A percentile compares a stretch with the other conserved stretches of the same genome.
phyloP scores from a whole-genome alignment of 768 basidiomycete species.

The Candolleomyces efflorescens region DNA sequence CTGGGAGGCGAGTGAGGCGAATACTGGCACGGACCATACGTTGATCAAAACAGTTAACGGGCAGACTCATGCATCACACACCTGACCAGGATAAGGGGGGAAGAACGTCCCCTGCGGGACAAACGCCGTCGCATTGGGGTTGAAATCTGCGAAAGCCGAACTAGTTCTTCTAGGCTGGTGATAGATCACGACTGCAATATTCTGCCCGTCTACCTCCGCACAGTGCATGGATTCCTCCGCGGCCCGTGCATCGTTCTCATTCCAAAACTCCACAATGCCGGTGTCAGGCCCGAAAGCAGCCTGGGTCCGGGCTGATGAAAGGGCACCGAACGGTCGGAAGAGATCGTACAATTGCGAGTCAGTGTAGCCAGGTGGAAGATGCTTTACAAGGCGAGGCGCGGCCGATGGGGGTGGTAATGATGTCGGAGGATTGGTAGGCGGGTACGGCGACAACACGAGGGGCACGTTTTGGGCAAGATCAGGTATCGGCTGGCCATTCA shows the following conservation, averaged over 20 bases:
- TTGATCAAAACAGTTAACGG: slow-evolving; percentile 3
- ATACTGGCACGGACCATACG: slow-evolving; percentile 36
- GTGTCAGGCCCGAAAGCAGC: slow-evolving; percentile 75
- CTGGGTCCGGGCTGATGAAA: slow-evolving; percentile 72
- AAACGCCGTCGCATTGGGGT: slow-evolving; percentile 68
- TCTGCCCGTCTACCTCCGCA: slow-evolving; percentile 76
- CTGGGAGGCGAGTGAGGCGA: slow-evolving; percentile 52
- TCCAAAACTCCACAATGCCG: slow-evolving; percentile 82
- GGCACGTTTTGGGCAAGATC: slow-evolving; percentile 52
- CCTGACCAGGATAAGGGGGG: slow-evolving; percentile 56
- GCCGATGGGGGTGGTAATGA: slow-evolving; percentile 74
- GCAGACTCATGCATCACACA: slow-evolving; percentile 18
- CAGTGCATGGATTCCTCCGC: slow-evolving; percentile 85
- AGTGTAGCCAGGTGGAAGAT: slow-evolving; percentile 64
- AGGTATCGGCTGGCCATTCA: slow-evolving; percentile 72
- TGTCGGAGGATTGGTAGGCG: slow-evolving; percentile 72
- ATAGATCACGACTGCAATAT: slow-evolving; percentile 79
- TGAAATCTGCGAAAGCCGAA: slow-evolving; percentile 58
- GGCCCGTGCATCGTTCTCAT: slow-evolving; percentile 75
- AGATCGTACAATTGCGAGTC: slow-evolving; percentile 80
- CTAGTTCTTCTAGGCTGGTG: slow-evolving; percentile 57
- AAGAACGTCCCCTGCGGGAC: slow-evolving; percentile 63
- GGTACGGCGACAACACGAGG: slow-evolving; percentile 78
- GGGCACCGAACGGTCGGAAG: slow-evolving; percentile 79
- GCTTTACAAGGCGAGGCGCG: slow-evolving; percentile 77